Evolutionary conservation across 179 eudicot genomes (phyloP).

Genomic region (Spinacia oleracea): DNA sequence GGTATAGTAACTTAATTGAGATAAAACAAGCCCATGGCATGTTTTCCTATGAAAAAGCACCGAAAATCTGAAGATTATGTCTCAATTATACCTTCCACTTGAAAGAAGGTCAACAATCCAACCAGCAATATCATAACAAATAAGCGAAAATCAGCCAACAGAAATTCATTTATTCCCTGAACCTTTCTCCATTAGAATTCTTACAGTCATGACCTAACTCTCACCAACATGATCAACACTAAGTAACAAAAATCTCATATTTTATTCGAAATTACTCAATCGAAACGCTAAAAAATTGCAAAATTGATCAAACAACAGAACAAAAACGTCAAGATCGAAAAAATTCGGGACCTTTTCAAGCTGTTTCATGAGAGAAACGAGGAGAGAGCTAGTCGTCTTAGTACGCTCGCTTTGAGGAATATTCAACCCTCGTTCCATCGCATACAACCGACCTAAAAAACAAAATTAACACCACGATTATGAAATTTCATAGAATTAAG

Average conservation of each 20-base stretch:
- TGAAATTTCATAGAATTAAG: background rate
- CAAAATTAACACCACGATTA: background rate
- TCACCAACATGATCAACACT: constrained; percentile 13
- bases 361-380: constrained; percentile 84
- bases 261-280: background rate
- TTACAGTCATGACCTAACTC: constrained; percentile 1
- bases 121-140: background rate
- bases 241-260: background rate
- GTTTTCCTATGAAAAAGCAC: background rate
- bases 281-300: background rate
- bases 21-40: no score
- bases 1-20: no score
- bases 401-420: constrained; percentile 80
- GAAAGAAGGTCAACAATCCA: background rate
- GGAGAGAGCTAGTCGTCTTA: constrained; percentile 72
- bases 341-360: constrained; percentile 73
- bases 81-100: background rate
- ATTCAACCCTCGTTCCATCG: constrained; percentile 92
- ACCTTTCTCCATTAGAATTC: background rate
- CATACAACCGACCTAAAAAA: constrained; percentile 85
- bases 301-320: background rate
- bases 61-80: background rate
- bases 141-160: background rate
- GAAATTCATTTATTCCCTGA: background rate
- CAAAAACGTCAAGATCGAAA: background rate